phyloP scores from a whole-genome alignment of 2,329 filamentous ascomycete genomes.

The Cladorrhinum sp. region DNA sequence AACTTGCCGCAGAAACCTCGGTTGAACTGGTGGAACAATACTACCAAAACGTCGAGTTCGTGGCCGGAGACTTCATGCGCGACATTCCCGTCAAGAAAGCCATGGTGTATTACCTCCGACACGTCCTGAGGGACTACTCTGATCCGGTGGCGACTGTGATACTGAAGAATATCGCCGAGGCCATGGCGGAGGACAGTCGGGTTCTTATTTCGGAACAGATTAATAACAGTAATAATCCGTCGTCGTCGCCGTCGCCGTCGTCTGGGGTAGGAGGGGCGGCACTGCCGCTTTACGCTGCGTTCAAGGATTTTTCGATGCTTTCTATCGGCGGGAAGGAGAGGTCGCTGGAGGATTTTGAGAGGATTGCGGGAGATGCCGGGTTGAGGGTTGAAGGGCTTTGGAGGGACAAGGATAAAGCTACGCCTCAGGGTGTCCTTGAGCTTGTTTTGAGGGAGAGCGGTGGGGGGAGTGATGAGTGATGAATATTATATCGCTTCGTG shows the following conservation, averaged over 20 bases:
- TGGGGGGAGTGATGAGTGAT: background rate
- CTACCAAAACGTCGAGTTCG: slow-evolving; percentile 25
- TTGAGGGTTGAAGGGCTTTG: slow-evolving; percentile 21
- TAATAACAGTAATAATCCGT: no score
- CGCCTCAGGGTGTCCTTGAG: slow-evolving; percentile 26
- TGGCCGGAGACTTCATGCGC: slow-evolving; percentile 31
- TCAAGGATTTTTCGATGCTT: slow-evolving; percentile 29
- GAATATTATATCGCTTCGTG: background rate
- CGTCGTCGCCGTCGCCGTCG: no score
- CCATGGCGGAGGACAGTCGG: slow-evolving; percentile 16
- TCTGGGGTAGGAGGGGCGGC: slow-evolving; percentile 1
- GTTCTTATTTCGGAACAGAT: slow-evolving; percentile 28
- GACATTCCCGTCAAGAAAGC: slow-evolving; percentile 32
- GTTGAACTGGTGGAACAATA: no score
- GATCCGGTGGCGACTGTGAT: slow-evolving; percentile 26
- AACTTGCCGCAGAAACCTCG: background rate
- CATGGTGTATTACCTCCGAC: slow-evolving; percentile 34
- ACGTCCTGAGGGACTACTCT: slow-evolving; percentile 34
- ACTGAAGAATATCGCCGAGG: slow-evolving; percentile 22
- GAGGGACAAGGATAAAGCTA: slow-evolving; percentile 19
- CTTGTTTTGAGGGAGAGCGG: slow-evolving; percentile 18
- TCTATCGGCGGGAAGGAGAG: slow-evolving; percentile 28
- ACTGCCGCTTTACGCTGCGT: slow-evolving; percentile 24
- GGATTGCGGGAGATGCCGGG: slow-evolving; percentile 21
- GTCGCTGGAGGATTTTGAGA: slow-evolving; percentile 20